Conservation (phyloP, 2,329 filamentous ascomycete species). For the Colletotrichum trifolii region DNA sequence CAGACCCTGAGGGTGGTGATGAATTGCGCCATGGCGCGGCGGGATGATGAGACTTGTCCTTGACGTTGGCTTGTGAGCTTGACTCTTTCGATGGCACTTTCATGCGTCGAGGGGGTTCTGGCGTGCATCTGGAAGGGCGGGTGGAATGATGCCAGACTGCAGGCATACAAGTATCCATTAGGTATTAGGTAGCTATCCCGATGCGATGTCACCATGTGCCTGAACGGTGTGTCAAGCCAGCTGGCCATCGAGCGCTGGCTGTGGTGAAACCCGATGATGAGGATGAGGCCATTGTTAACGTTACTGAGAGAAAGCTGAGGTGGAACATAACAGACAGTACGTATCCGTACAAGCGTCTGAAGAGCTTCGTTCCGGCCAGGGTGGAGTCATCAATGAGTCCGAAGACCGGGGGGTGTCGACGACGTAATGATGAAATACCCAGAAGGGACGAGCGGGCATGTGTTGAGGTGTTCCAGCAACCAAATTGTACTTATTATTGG, state of each 20-base stretch:
- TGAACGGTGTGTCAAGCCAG: no score
- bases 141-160: slow-evolving; percentile 18
- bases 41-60: slow-evolving; percentile 22
- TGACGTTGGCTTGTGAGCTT: no score
- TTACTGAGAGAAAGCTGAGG: no score
- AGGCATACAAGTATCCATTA: not conserved
- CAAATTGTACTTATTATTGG: slow-evolving; percentile 12
- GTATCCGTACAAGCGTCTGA: no score
- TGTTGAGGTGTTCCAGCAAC: slow-evolving; percentile 21
- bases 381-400: not conserved
- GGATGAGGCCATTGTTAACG: no score
- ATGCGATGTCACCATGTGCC: not conserved
- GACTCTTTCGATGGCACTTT: slow-evolving; percentile 3
- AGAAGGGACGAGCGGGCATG: slow-evolving; percentile 32
- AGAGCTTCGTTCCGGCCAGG: no score
- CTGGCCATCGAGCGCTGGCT: no score
- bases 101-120: slow-evolving; percentile 31
- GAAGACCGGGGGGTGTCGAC: slow-evolving; percentile 19
- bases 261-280: no score
- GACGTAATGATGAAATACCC: slow-evolving; percentile 20
- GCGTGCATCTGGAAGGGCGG: slow-evolving; percentile 36
- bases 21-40: slow-evolving; percentile 32
- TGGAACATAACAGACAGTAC: no score
- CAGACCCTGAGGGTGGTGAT: not conserved
- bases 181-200: not conserved